phyloP scores from a whole-genome alignment of 495 filamentous ascomycete genomes.

The Aspergillus heteromorphus region DNA sequence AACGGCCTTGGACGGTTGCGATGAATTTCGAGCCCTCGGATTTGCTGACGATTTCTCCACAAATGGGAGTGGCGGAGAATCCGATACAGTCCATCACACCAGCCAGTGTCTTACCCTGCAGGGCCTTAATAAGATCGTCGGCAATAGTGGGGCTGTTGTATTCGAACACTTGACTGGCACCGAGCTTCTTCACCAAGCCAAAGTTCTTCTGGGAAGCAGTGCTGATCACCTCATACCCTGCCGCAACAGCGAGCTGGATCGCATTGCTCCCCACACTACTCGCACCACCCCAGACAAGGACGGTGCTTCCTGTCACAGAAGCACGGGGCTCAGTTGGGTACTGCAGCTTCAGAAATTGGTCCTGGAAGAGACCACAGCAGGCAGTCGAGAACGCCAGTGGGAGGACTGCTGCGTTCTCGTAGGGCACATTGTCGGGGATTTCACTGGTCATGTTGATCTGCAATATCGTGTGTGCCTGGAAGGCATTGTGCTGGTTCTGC shows the following conservation, averaged over 20 bases:
- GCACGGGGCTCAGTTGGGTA: constrained; percentile 26
- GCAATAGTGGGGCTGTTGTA: constrained; percentile 40
- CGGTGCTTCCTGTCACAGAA: constrained; percentile 21
- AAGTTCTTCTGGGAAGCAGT: constrained; percentile 52
- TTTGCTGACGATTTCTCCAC: constrained; percentile 13
- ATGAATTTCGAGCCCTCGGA: constrained; percentile 15
- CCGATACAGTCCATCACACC: constrained; percentile 24
- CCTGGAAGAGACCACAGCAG: constrained; percentile 46
- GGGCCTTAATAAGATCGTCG: constrained; percentile 16
- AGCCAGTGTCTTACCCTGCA: constrained; percentile 21
- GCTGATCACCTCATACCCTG: constrained; percentile 54
- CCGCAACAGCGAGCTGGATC: constrained; percentile 55
- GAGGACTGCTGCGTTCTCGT: constrained; percentile 33
- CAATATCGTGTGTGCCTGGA: constrained; percentile 26
- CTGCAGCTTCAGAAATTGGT: constrained; percentile 36
- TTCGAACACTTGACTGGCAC: constrained; percentile 55
- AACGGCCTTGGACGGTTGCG: constrained; percentile 5
- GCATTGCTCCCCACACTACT: constrained; percentile 54
- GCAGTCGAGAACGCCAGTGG: constrained; percentile 49
- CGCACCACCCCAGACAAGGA: constrained; percentile 58
- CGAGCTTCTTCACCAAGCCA: constrained; percentile 44
- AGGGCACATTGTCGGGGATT: constrained; percentile 9
- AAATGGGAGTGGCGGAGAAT: constrained; percentile 5
- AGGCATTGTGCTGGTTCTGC: constrained; percentile 20
- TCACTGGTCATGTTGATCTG: constrained; percentile 4